Evolutionary conservation across 768 basidiomycete species (phyloP).

Genomic region (Leccinum ochraceum): DNA sequence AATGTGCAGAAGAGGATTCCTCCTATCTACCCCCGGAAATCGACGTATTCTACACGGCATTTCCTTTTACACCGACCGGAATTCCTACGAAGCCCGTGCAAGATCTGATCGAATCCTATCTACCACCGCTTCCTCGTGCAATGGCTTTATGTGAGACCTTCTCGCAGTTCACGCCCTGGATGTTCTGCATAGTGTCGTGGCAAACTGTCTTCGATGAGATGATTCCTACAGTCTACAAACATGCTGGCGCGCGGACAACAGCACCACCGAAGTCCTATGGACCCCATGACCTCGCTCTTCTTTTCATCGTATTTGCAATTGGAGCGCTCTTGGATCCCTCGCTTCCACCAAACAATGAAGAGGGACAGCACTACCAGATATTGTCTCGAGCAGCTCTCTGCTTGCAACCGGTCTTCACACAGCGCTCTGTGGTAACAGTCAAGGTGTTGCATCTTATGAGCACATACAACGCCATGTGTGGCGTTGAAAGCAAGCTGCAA

Average conservation of each 20-base stretch:
- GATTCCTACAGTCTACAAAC: slow-evolving; percentile 45
- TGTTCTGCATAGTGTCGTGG: slow-evolving; percentile 50
- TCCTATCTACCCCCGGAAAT: slow-evolving; percentile 48
- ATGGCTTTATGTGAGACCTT: slow-evolving; percentile 47
- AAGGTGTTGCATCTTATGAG: slow-evolving; percentile 55
- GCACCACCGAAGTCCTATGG: slow-evolving; percentile 33
- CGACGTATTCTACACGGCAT: slow-evolving; percentile 42
- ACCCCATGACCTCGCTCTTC: slow-evolving; percentile 51
- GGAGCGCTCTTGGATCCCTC: slow-evolving; percentile 50
- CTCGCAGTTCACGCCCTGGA: slow-evolving; percentile 51
- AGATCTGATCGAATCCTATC: slow-evolving; percentile 44
- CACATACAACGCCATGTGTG: slow-evolving; percentile 54
- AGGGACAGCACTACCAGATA: slow-evolving; percentile 53
- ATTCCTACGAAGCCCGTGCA: slow-evolving; percentile 37
- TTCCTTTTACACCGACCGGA: slow-evolving; percentile 46
- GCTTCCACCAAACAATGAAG: slow-evolving; percentile 47
- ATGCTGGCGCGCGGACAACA: background rate
- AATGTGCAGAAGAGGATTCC: slow-evolving; percentile 38
- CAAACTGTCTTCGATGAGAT: slow-evolving; percentile 46
- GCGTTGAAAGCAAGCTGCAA: slow-evolving; percentile 51
- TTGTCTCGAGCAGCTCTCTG: slow-evolving; percentile 48
- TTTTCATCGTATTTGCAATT: slow-evolving; percentile 48
- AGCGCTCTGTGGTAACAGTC: slow-evolving; percentile 48
- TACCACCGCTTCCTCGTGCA: slow-evolving; percentile 46
- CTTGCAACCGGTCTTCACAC: slow-evolving; percentile 44